A percentile compares a stretch with the other conserved stretches of the same genome.
These are phyloP conservation scores for Microglena sp. DNA, from an alignment of 139 green algal genomes.

Conservation along the genomic window DNA sequence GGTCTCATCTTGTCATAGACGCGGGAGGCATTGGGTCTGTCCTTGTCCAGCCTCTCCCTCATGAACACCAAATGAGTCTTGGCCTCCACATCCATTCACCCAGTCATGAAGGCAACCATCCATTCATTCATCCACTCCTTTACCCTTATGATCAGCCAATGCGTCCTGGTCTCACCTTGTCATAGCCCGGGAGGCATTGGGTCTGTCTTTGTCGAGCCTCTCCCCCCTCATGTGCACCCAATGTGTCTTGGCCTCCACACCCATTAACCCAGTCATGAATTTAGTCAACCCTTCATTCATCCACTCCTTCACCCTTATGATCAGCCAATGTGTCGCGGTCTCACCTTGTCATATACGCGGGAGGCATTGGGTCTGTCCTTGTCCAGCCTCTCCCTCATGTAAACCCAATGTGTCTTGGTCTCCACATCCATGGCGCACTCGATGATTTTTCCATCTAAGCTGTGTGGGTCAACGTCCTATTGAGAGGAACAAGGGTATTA, in stretches of 20 bases:
- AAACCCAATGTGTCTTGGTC: not conserved
- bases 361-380: constrained; percentile 17
- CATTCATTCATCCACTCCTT: too few species aligned
- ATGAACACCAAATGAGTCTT: too few species aligned
- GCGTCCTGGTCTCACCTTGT: constrained; percentile 9
- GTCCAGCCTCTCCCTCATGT: constrained; percentile 3
- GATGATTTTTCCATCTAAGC: constrained; percentile 3
- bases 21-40: too few species aligned
- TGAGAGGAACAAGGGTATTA: not conserved
- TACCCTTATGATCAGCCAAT: too few species aligned
- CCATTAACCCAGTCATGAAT: too few species aligned
- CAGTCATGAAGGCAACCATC: too few species aligned
- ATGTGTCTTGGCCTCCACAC: not conserved
- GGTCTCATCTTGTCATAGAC: too few species aligned
- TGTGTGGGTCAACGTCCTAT: not conserved
- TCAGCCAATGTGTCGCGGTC: too few species aligned
- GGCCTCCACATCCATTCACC: not conserved
- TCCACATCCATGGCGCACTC: constrained; percentile 6
- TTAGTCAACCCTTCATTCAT: too few species aligned
- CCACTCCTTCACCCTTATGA: too few species aligned
- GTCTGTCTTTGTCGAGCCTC: constrained; percentile 12
- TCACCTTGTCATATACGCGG: constrained; percentile 16
- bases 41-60: too few species aligned
- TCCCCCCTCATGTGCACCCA: not conserved
- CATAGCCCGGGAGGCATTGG: constrained; percentile 13